Evolutionary conservation across 192 early-diverging fungal species (phyloP), one percentile per base, ranked within the genome.

Genomic region (Phlyctochytrium bullatum): DNA sequence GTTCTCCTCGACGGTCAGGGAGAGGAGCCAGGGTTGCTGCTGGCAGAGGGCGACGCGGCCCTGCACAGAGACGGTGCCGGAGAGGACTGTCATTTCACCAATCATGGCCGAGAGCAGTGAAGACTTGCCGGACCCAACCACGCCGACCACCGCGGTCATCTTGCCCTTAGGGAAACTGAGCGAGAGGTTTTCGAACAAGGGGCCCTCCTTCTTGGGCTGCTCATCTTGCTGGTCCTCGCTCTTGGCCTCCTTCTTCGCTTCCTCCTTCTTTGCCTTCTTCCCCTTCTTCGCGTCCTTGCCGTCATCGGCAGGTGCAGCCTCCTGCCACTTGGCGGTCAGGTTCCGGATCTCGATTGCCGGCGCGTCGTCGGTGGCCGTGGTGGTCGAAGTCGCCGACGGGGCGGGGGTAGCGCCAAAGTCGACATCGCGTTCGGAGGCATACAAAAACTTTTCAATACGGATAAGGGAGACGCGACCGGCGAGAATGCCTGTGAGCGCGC

Each of bases 21-120:
- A 87, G 75, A 87, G 85, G 28, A 95, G 88, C 91, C 93, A 95
- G 1, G 93, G 87, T 23, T 80, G 74, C 73, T 93, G 93, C 34
- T 84, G 79, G 17, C 83, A 77, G 60, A 91, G 90, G 14, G 83
- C 86, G n/a, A 92, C 76, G 0, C 64, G 77, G 0, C 90, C 90
- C 88, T 86, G 79, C 92, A 91, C 77, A 82, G 81, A 59, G 88
- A 32, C 69, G 70, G 10, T 86, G 67, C 0, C 60, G 12, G 12
- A 10, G 6, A 57, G 54, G 14, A 24, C 6, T 10, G 54, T 40
- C 72, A 86, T 78, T 36, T 69, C 74, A 47, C 77, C 77, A 31
- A 76, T 27, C 3, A 81, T 40, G 20, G 69, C 68, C 10, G 60
- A 63, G 16, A 81, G 34, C 36, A 81, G 58, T 2, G 78, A 66